A percentile compares a stretch with the other conserved stretches of the same genome.
Evolutionary conservation across 164 flowering plant species (phyloP).

Genomic region (Vitis riparia): DNA sequence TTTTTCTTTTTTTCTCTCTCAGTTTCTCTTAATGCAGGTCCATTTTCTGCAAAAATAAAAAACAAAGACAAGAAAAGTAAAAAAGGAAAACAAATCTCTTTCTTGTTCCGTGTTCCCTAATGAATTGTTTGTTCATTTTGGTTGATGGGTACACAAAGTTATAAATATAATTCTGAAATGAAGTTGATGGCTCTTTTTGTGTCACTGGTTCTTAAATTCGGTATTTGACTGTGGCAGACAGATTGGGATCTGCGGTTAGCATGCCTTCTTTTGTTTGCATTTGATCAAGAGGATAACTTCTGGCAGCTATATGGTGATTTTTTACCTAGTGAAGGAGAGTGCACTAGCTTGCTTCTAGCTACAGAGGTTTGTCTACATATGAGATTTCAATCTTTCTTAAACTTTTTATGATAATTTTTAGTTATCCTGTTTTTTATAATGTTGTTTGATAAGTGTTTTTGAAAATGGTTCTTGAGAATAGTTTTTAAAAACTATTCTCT

Average conservation of each 20-base stretch:
- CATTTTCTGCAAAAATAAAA: too few relatives aligned
- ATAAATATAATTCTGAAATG: background rate
- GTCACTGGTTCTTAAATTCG: conserved; percentile 9
- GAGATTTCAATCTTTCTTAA: background rate
- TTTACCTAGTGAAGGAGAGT: conserved; percentile 81
- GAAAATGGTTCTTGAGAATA: too few relatives aligned
- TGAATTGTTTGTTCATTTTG: background rate
- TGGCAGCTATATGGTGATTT: conserved; percentile 96
- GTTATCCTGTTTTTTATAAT: background rate
- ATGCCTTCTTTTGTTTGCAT: conserved; percentile 84
- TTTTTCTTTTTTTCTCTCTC: too few relatives aligned
- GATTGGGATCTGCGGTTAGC: conserved; percentile 99
- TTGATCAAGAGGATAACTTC: conserved; percentile 84
- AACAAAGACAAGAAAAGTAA: too few relatives aligned
- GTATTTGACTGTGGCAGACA: conserved; percentile 55
- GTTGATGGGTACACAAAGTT: background rate
- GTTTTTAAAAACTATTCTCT: too few relatives aligned
- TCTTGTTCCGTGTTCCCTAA: background rate
- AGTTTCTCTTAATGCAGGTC: too few relatives aligned
- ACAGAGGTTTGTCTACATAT: conserved; percentile 57
- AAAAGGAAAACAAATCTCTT: too few relatives aligned
- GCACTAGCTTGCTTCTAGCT: conserved; percentile 86
- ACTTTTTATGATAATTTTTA: background rate
- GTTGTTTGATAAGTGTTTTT: too few relatives aligned
- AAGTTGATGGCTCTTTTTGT: background rate